Base-by-base conservation (phyloP, 371 early-diverging fungal genomes). In the Smittium mucronatum region DNA sequence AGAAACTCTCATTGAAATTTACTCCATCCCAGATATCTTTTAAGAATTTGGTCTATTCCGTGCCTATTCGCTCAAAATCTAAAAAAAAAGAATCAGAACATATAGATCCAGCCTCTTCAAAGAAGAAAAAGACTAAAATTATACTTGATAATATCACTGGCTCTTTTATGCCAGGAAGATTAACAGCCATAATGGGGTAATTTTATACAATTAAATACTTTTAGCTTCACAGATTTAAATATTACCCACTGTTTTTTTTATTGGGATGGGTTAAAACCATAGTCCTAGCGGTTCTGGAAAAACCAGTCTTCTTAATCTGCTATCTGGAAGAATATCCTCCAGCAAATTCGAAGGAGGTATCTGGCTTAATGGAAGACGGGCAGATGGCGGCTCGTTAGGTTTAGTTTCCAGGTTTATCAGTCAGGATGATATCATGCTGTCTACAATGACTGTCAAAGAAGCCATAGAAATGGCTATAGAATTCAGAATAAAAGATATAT, bases 361-460 rank as follows among this genome's bases (percentile, higher is more conserved):
- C 68, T 82, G 85, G 74, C 76, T 87, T 73, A 85, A 87, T 70
- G 91, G 90, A 21, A 83, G 86, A 69, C 64, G 72, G 26, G 33
- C 69, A 2, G 67, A 81, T 0, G 80, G 85, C 2, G 78, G 83
- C 0, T 75, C 77, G 32, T 81, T 92, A 65, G 86, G 87, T 2
- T 79, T 80, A 15, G 75, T 87, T 21, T 86, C 88, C 36, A 92
- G 91, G 2, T 93, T 87, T 73, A 91, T 92, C 2, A 86, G 88
- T 75, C 93, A 93, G 76, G 93, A 93, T 70, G 94, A 93, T 71
- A 85, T 89, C 0, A 84, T 93, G 74, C 82, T 92, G 30, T 80
- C 89, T 1, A 91, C 93, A 0, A 81, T 89, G 80, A 93, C 93
- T 0, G 92, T 92, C 0, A 83, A 85, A 35, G 93, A 93, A 70